Conservation (phyloP, 164 flowering plant genomes). For the Vitis rupestris region DNA sequence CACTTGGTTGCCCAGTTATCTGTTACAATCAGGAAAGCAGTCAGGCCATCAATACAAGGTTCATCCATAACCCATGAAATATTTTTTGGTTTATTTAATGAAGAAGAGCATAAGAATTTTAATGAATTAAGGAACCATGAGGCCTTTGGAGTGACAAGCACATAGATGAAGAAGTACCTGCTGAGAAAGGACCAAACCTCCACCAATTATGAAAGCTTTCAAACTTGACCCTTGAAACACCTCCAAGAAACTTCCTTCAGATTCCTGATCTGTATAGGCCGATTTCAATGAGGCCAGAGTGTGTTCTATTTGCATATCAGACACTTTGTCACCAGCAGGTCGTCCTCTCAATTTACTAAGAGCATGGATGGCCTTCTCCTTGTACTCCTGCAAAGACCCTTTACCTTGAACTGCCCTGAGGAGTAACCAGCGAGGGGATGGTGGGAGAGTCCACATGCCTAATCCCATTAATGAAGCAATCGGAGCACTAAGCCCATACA, state of each 20-base stretch:
- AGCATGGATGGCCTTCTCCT: slow-evolving; percentile 70
- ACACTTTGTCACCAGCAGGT: slow-evolving; percentile 62
- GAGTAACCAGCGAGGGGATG: slow-evolving; percentile 92
- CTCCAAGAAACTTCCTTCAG: slow-evolving; percentile 76
- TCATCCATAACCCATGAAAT: neutral
- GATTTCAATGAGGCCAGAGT: slow-evolving; percentile 66
- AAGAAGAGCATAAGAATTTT: neutral
- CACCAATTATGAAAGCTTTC: slow-evolving; percentile 91
- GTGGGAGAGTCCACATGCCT: slow-evolving; percentile 88
- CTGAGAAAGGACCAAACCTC: slow-evolving; percentile 89
- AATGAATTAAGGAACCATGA: neutral
- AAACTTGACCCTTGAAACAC: slow-evolving; percentile 84
- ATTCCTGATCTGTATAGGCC: slow-evolving; percentile 53
- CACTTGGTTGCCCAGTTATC: slow-evolving; percentile 99
- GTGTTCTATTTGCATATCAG: slow-evolving; percentile 82
- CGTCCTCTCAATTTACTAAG: slow-evolving; percentile 77
- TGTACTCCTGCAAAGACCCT: slow-evolving; percentile 61
- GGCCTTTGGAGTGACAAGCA: neutral
- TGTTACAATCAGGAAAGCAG: slow-evolving; percentile 31
- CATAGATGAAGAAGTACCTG: slow-evolving; percentile 52
- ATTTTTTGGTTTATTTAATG: neutral
- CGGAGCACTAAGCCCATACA: slow-evolving; percentile 80
- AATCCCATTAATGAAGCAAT: slow-evolving; percentile 77
- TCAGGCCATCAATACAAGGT: slow-evolving; percentile 3
- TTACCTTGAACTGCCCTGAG: slow-evolving; percentile 90